Percentiles rank a stretch among this genome's conserved stretches.
These are phyloP conservation scores for Hordeum marinum DNA, from an alignment of 176 grass and related monocot genomes.

Conservation along the genomic window DNA sequence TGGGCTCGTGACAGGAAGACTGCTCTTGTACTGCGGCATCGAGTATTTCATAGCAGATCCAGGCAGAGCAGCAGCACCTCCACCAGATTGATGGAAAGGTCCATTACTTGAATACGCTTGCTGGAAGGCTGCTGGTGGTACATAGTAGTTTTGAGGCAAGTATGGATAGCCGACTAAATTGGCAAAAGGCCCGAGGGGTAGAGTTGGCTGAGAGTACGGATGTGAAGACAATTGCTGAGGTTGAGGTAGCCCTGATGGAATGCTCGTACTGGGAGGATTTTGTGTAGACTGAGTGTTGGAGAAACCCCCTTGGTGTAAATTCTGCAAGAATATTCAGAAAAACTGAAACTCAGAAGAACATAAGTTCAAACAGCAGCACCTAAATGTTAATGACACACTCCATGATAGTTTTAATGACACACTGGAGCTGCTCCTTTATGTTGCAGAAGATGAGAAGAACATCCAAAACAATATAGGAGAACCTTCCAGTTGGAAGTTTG, in stretches of 20 bases:
- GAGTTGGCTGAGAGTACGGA: slow-evolving; percentile 82
- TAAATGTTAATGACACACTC: neutral
- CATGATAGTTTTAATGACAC: neutral
- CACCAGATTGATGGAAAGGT: slow-evolving; percentile 69
- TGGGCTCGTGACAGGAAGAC: slow-evolving; percentile 49
- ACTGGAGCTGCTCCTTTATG: neutral
- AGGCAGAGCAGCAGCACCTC: slow-evolving; percentile 42
- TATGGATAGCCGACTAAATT: slow-evolving; percentile 88
- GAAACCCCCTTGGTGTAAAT: slow-evolving; percentile 57
- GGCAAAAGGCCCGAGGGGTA: slow-evolving; percentile 71
- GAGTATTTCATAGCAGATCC: slow-evolving; percentile 74
- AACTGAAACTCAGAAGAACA: slow-evolving; percentile 17
- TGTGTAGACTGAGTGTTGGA: slow-evolving; percentile 51
- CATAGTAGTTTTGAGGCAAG: slow-evolving; percentile 81
- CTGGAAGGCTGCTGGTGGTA: slow-evolving; percentile 77
- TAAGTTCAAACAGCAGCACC: slow-evolving; percentile 4
- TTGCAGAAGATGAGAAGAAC: neutral
- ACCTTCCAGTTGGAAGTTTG: neutral
- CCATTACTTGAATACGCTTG: slow-evolving; percentile 80
- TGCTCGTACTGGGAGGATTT: slow-evolving; percentile 55
- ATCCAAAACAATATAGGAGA: neutral
- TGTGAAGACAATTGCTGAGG: slow-evolving; percentile 76
- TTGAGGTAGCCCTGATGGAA: slow-evolving; percentile 56
- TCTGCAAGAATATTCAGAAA: slow-evolving; percentile 40
- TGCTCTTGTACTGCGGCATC: slow-evolving; percentile 83